Conservation (phyloP, 2,329 filamentous ascomycete genomes). For the Daldinia eschscholtzii region DNA sequence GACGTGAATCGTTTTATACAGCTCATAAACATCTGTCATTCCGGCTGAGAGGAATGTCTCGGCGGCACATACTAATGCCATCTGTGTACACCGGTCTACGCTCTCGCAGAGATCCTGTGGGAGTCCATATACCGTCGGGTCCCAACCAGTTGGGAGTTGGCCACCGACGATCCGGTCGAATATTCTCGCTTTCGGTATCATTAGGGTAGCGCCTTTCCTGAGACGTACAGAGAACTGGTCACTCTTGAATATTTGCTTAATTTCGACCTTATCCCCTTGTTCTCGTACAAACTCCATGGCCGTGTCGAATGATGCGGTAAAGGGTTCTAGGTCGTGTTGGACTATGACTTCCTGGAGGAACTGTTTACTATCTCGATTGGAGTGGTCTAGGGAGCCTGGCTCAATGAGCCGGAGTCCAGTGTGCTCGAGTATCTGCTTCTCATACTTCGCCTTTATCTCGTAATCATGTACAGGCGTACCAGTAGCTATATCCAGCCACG, state of each 20-base stretch:
- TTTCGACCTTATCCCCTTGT: slow-evolving; percentile 52
- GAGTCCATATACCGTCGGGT: slow-evolving; percentile 53
- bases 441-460: slow-evolving; percentile 52
- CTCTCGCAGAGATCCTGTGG: slow-evolving; percentile 54
- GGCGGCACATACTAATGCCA: slow-evolving; percentile 49
- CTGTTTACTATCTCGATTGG: slow-evolving; percentile 48
- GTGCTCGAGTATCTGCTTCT: slow-evolving; percentile 51
- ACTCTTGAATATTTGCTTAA: slow-evolving; percentile 41
- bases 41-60: slow-evolving; percentile 54
- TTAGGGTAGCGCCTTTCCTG: slow-evolving; percentile 50
- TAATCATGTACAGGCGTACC: slow-evolving; percentile 48
- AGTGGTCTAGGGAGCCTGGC: slow-evolving; percentile 42
- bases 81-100: slow-evolving; percentile 54
- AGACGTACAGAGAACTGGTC: slow-evolving; percentile 47
- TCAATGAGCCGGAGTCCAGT: slow-evolving; percentile 54
- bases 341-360: slow-evolving; percentile 54
- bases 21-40: slow-evolving; percentile 51
- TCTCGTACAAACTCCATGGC: slow-evolving; percentile 51
- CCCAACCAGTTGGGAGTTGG: slow-evolving; percentile 55
- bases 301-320: slow-evolving; percentile 50
- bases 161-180: slow-evolving; percentile 51
- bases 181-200: slow-evolving; percentile 51
- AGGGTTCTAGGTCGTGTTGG: slow-evolving; percentile 52
- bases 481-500: slow-evolving; percentile 59
- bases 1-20: slow-evolving; percentile 53